A percentile compares a stretch with the other conserved stretches of the same genome.
These are phyloP conservation scores for Mucor saturninus DNA, from an alignment of 371 early-diverging fungal genomes.

Conservation along the genomic window DNA sequence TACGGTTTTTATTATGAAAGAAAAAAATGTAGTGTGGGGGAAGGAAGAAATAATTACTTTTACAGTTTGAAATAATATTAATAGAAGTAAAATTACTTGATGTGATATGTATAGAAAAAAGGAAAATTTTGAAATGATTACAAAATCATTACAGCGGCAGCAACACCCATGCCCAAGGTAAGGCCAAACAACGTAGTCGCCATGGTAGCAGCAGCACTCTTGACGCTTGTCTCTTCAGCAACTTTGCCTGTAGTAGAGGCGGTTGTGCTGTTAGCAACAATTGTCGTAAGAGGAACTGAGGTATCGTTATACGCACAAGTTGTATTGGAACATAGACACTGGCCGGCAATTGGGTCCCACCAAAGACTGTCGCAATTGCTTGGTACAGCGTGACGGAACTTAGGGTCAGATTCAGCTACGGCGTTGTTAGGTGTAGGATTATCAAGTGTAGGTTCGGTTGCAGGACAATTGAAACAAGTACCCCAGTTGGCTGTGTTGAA, in stretches of 20 bases:
- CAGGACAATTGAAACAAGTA: constrained; percentile 74
- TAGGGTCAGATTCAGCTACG: constrained; percentile 42
- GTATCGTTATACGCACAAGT: constrained; percentile 59
- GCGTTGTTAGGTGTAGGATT: constrained; percentile 59
- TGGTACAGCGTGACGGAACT: constrained; percentile 61
- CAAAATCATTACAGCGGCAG: constrained; percentile 8
- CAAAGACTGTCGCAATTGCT: constrained; percentile 71
- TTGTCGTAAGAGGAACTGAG: constrained; percentile 45
- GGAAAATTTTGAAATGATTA: constrained; percentile 24
- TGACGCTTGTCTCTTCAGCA: neutral
- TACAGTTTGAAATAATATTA: constrained; percentile 44
- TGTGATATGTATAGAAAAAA: constrained; percentile 15
- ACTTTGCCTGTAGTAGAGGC: constrained; percentile 1
- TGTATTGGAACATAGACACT: constrained; percentile 56
- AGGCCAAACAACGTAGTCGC: constrained; percentile 4
- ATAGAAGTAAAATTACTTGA: constrained; percentile 20
- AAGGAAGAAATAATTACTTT: constrained; percentile 20
- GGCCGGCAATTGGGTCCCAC: constrained; percentile 75
- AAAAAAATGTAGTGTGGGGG: neutral
- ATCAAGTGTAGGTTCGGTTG: constrained; percentile 50
- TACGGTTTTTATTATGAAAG: neutral
- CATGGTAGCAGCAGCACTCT: constrained; percentile 2
- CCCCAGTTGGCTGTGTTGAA: constrained; percentile 58
- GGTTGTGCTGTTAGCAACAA: constrained; percentile 12
- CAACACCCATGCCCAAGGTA: constrained; percentile 12